Evolutionary conservation across 352 stramenopile genomes (phyloP).

Genomic region (Globisporangium irregulare): DNA sequence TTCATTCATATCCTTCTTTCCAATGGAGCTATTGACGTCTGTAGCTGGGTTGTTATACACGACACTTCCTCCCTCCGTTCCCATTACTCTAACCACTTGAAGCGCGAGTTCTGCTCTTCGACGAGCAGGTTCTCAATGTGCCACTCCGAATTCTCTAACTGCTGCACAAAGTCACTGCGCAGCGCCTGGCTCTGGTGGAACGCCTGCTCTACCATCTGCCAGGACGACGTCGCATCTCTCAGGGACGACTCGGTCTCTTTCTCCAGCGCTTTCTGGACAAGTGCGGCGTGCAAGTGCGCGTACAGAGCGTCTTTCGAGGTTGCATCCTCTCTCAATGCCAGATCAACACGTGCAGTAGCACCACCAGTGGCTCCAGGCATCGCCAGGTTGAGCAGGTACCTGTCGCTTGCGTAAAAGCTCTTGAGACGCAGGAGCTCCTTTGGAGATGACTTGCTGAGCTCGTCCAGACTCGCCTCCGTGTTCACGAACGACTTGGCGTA

Average conservation of each 20-base stretch:
- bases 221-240: background rate
- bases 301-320: constrained; percentile 36
- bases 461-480: constrained; percentile 41
- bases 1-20: no score
- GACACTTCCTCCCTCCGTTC: background rate
- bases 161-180: constrained; percentile 31
- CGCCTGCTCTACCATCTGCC: constrained; percentile 24
- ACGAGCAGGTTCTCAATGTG: constrained; percentile 62
- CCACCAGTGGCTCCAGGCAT: constrained; percentile 10
- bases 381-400: constrained; percentile 60
- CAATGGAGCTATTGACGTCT: no score
- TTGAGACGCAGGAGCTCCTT: constrained; percentile 39
- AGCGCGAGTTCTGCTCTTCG: constrained; percentile 54
- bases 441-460: constrained; percentile 37
- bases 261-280: constrained; percentile 47
- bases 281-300: constrained; percentile 53
- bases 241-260: background rate
- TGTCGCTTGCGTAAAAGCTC: constrained; percentile 40
- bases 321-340: constrained; percentile 48
- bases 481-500: constrained; percentile 45
- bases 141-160: constrained; percentile 45
- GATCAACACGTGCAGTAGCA: constrained; percentile 33
- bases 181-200: constrained; percentile 34
- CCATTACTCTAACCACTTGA: constrained; percentile 40
- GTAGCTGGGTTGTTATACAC: no score